Base-by-base conservation (phyloP, 371 early-diverging fungal species). In the Umbelopsis sp. region DNA sequence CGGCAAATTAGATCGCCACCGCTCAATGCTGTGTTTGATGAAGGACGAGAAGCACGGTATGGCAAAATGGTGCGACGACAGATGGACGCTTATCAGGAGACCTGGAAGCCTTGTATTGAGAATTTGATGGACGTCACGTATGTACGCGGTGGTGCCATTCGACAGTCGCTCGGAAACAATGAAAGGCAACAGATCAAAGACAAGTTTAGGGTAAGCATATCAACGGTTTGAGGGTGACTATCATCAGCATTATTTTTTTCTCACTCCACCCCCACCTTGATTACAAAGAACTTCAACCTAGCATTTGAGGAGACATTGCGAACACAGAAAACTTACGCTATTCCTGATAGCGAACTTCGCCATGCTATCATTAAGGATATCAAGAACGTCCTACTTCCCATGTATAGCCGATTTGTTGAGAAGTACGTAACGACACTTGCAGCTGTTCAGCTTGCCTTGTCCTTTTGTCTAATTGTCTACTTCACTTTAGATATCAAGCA, bases 281-380 rank as follows among this genome's bases (percentile, higher is more conserved):
- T 18, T 50, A 14, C 14, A 4, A 74, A 80, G 83, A 89, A 84
- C 71, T 96, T 96, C 74, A 94, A 96, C 75, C 84, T 80, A 18
- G 92, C 91, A 66, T 91, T 96, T 73, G 96, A 96, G 46, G 92
- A 92, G 50, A 80, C 89, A 22, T 87, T 82, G 75, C 84, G 87
- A 65, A 79, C 84, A 1, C 94, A 94, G 70, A 90, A 88, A 67
- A 80, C 86, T 2, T 94, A 92, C 76, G 86, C 92, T 16, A 87
- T 96, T 24, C 93, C 94, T n/a, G 96, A 96, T 74, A 69, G 82
- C 7, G 94, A 94, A 63, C 75, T 96, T 44, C 84, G 93, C 32
- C 77, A 79, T 7, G 85, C 89, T 76, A 82, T 94, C 8, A 83
- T 93, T 44, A 86, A 88, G 65, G 94, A 93, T 63, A 81, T 94